Evolutionary conservation across 768 basidiomycete species (phyloP).

Genomic region (Mycena galopus): DNA sequence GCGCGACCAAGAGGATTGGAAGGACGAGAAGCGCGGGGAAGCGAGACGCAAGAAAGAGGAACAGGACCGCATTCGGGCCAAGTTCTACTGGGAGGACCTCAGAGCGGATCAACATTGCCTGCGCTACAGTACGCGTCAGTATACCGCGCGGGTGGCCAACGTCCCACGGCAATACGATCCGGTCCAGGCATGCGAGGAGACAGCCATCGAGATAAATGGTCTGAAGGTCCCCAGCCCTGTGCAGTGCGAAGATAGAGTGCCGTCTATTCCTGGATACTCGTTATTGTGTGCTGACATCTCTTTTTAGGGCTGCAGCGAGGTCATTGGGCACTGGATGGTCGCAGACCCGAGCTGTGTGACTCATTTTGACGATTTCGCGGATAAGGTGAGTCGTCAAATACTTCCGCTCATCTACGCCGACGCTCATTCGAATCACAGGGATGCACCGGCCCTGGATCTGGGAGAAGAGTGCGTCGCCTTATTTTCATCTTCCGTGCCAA

Average conservation of each 20-base stretch:
- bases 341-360: constrained; percentile 44
- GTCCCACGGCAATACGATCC: constrained; percentile 39
- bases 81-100: constrained; percentile 33
- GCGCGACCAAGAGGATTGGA: constrained; percentile 12
- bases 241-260: constrained; percentile 30
- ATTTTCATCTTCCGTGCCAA: neutral
- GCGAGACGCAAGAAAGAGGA: constrained; percentile 36
- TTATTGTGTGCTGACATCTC: neutral
- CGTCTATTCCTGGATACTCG: neutral
- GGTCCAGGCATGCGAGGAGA: constrained; percentile 27
- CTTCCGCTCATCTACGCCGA: neutral
- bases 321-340: constrained; percentile 46
- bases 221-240: neutral
- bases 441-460: constrained; percentile 24
- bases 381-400: constrained; percentile 40
- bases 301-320: constrained; percentile 22
- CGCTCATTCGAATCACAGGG: constrained; percentile 29
- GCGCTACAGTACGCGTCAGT: constrained; percentile 44
- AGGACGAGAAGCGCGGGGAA: constrained; percentile 24
- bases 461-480: constrained; percentile 19
- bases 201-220: constrained; percentile 35
- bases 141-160: constrained; percentile 46
- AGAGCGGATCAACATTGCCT: constrained; percentile 40
- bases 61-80: constrained; percentile 39
- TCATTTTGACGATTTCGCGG: constrained; percentile 41